Percentiles rank a stretch among this genome's conserved stretches.
Evolutionary conservation across 352 stramenopile genomes (phyloP).

Genomic region (Thalassiosira mediterranea): DNA sequence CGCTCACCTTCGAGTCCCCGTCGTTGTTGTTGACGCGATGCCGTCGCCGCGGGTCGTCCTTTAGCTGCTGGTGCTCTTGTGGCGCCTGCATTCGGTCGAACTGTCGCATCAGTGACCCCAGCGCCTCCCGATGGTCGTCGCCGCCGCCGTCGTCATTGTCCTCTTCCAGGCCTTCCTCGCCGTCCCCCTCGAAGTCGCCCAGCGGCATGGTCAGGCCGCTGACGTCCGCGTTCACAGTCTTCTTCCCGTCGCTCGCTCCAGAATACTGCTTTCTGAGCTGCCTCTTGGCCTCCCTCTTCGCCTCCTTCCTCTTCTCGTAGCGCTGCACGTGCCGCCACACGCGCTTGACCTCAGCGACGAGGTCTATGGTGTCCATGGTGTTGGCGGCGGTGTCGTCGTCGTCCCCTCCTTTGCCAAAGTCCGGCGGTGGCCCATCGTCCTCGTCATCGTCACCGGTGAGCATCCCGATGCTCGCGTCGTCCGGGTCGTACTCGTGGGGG

Average conservation of each 20-base stretch:
- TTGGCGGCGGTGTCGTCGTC: conserved; percentile 44
- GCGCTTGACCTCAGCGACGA: conserved; percentile 45
- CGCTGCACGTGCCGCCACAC: conserved; percentile 50
- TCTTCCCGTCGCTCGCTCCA: not conserved
- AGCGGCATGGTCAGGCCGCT: no score
- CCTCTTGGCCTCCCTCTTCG: conserved; percentile 8
- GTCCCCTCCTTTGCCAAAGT: conserved; percentile 4
- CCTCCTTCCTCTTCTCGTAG: conserved; percentile 44
- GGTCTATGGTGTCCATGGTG: conserved; percentile 45
- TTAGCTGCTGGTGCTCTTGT: not conserved
- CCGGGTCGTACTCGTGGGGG: not conserved
- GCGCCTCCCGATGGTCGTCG: no score
- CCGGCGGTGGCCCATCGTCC: not conserved
- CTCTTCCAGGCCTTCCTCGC: not conserved
- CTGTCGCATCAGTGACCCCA: conserved; percentile 16
- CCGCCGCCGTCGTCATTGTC: conserved; percentile 1
- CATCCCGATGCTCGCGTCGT: conserved; percentile 22
- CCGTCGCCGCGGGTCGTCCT: no score
- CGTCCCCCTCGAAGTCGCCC: not conserved
- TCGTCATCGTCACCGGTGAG: conserved; percentile 35
- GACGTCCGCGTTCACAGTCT: not conserved
- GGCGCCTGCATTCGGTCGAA: conserved; percentile 12
- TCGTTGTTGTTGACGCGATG: no score
- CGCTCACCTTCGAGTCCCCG: conserved; percentile 21
- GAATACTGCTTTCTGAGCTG: no score